Evolutionary conservation across 2,329 filamentous ascomycete species (phyloP).

Genomic region (Dactylellina parvicollis): DNA sequence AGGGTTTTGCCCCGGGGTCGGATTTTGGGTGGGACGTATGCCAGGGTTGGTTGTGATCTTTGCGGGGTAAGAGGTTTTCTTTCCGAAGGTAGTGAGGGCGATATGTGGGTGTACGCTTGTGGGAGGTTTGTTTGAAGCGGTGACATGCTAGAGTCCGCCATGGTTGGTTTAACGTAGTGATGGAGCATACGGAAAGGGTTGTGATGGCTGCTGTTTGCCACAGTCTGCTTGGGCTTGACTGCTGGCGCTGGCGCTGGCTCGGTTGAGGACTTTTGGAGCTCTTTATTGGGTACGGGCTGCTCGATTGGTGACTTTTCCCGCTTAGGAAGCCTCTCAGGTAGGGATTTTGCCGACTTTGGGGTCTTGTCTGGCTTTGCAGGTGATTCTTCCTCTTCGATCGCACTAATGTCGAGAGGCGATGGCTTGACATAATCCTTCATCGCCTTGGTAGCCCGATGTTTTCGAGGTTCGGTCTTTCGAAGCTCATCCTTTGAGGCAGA

Average conservation of each 20-base stretch:
- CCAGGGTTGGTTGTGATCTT: conserved; percentile 26
- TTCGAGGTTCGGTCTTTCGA: conserved; percentile 24
- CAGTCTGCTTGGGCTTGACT: not conserved
- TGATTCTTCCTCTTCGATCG: conserved; percentile 20
- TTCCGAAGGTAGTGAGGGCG: conserved; percentile 9
- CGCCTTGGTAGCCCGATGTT: conserved; percentile 19
- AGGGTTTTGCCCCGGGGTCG: conserved; percentile 42
- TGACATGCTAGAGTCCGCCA: not conserved
- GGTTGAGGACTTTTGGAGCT: conserved; percentile 7
- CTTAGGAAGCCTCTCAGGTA: conserved; percentile 9
- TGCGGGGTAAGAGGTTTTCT: conserved; percentile 30
- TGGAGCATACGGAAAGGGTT: conserved; percentile 50
- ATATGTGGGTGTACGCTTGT: conserved; percentile 3
- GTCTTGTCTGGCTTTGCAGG: conserved; percentile 24
- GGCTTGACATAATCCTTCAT: conserved; percentile 46
- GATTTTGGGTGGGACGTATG: conserved; percentile 46
- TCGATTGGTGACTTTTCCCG: conserved; percentile 6
- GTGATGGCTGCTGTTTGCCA: conserved; percentile 10
- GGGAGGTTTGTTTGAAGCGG: conserved; percentile 22
- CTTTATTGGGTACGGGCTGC: conserved; percentile 2
- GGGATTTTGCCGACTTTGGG: conserved; percentile 11
- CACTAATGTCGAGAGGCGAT: conserved; percentile 16
- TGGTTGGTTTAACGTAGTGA: conserved; percentile 43
- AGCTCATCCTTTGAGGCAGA: conserved; percentile 4
- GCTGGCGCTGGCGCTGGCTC: not conserved